Evolutionary conservation across 23 red algal genomes (phyloP).

Genomic region (Agarophyton chilense): DNA sequence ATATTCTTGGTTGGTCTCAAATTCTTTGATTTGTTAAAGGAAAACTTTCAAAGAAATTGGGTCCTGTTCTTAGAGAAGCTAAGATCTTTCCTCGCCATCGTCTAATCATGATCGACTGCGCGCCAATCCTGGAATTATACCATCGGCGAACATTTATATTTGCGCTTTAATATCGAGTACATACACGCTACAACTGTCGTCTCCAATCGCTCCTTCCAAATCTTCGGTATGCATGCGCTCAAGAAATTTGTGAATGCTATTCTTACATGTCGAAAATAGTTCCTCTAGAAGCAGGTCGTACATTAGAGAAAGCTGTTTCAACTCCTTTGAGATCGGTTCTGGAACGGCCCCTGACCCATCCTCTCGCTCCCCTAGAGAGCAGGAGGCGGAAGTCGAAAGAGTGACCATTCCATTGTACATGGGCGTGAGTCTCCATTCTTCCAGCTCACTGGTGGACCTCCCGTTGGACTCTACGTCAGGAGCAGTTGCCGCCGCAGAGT

Average conservation of each 20-base stretch:
- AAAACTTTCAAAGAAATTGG: no score
- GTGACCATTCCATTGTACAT: slow-evolving; percentile 75
- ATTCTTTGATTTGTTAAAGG: no score
- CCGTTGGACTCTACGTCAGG: slow-evolving; percentile 15
- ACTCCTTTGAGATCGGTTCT: slow-evolving; percentile 39
- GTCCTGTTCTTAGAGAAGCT: no score
- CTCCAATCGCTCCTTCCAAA: slow-evolving; percentile 45
- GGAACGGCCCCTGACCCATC: slow-evolving; percentile 58
- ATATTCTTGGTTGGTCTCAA: no score
- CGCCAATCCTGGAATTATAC: slow-evolving; percentile 37
- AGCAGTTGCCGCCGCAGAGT: slow-evolving; percentile 62
- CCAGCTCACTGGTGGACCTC: slow-evolving; percentile 27
- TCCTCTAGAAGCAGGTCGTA: slow-evolving; percentile 53
- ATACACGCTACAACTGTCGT: slow-evolving; percentile 71
- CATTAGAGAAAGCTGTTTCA: slow-evolving; percentile 32
- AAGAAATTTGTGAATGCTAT: slow-evolving; percentile 24
- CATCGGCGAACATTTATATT: slow-evolving; percentile 69
- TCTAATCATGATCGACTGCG: slow-evolving; percentile 38
- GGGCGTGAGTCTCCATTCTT: slow-evolving; percentile 66
- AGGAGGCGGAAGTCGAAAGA: slow-evolving; percentile 40
- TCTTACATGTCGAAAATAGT: slow-evolving; percentile 46
- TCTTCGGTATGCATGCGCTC: slow-evolving; percentile 69
- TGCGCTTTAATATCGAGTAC: slow-evolving; percentile 67
- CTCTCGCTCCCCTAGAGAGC: slow-evolving; percentile 53
- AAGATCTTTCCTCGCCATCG: no score